Evolutionary conservation across 768 basidiomycete species (phyloP).

Genomic region (Termitomyces sp.): DNA sequence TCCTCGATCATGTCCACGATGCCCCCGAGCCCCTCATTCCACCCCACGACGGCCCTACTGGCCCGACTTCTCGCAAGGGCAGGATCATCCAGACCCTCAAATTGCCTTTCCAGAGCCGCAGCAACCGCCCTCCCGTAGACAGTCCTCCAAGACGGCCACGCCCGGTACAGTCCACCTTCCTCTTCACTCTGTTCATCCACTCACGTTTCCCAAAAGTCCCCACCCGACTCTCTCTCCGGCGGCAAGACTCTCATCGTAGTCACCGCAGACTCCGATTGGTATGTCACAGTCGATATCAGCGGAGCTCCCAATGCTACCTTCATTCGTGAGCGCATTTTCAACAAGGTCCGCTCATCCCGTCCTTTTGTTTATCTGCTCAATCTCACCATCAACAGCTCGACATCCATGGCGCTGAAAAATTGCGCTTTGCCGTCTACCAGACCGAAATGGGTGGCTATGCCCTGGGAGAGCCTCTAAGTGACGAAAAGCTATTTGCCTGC

Average conservation of each 20-base stretch:
- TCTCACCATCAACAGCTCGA: slow-evolving; percentile 49
- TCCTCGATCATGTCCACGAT: slow-evolving; percentile 39
- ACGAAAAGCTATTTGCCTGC: slow-evolving; percentile 69
- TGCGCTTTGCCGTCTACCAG: slow-evolving; percentile 76
- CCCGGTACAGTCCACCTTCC: slow-evolving; percentile 31
- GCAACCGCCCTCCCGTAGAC: slow-evolving; percentile 21
- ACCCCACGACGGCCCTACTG: slow-evolving; percentile 19
- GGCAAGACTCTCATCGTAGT: slow-evolving; percentile 60
- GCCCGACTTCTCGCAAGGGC: slow-evolving; percentile 27
- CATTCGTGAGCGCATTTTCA: slow-evolving; percentile 79
- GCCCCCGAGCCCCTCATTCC: slow-evolving; percentile 29
- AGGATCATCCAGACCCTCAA: slow-evolving; percentile 35
- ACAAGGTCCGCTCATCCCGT: slow-evolving; percentile 52
- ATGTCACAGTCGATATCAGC: slow-evolving; percentile 70
- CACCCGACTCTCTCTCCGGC: slow-evolving; percentile 25
- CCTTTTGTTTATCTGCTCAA: slow-evolving; percentile 9
- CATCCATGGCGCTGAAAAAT: slow-evolving; percentile 76
- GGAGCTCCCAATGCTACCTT: slow-evolving; percentile 61
- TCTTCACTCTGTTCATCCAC: slow-evolving; percentile 24
- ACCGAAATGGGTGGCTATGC: slow-evolving; percentile 84
- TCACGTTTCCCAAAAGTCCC: slow-evolving; percentile 30
- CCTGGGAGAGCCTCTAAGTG: slow-evolving; percentile 68
- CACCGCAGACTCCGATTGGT: slow-evolving; percentile 75
- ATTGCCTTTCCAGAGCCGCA: slow-evolving; percentile 27
- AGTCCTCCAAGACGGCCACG: slow-evolving; percentile 27